A percentile compares a stretch with the other conserved stretches of the same genome.
These are phyloP conservation scores for Dimocarpus longan DNA, from an alignment of 345 rosid genomes.

Conservation along the genomic window DNA sequence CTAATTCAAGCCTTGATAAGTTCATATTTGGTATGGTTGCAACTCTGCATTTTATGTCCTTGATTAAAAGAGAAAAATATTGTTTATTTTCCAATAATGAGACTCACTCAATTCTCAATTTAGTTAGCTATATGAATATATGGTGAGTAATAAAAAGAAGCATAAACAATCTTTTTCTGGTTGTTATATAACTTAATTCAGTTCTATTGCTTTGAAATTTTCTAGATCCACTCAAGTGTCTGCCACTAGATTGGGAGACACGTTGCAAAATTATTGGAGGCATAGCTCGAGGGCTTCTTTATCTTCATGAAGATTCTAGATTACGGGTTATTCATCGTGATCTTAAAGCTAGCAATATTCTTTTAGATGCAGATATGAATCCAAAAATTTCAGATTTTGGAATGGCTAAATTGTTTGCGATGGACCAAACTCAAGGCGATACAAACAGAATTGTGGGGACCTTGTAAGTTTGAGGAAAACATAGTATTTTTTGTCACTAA, in stretches of 20 bases:
- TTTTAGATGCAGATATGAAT: conserved; percentile 5
- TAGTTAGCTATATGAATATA: background rate
- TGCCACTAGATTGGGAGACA: background rate
- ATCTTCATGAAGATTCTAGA: conserved; percentile 13
- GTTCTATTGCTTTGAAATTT: background rate
- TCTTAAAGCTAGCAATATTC: conserved; percentile 7
- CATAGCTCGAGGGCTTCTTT: conserved; percentile 10
- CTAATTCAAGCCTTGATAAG: conserved; percentile 44
- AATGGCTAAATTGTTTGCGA: conserved; percentile 2
- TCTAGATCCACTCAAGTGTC: background rate
- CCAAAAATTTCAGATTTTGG: conserved; percentile 18
- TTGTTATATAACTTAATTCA: background rate
- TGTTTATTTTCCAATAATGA: background rate
- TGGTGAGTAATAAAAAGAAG: background rate
- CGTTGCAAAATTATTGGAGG: conserved; percentile 3
- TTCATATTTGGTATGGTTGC: conserved; percentile 40
- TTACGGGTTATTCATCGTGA: conserved; percentile 15
- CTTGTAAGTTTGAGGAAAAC: background rate
- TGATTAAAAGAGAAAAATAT: background rate
- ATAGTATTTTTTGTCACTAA: too few species aligned
- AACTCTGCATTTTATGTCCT: background rate
- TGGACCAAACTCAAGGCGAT: conserved; percentile 1
- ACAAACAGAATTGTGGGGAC: conserved; percentile 11
- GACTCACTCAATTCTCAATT: background rate
- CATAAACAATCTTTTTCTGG: too few species aligned